These are phyloP conservation scores for Pogostemon cablin DNA, from an alignment of 257 asterid species.

Conservation along the genomic window DNA sequence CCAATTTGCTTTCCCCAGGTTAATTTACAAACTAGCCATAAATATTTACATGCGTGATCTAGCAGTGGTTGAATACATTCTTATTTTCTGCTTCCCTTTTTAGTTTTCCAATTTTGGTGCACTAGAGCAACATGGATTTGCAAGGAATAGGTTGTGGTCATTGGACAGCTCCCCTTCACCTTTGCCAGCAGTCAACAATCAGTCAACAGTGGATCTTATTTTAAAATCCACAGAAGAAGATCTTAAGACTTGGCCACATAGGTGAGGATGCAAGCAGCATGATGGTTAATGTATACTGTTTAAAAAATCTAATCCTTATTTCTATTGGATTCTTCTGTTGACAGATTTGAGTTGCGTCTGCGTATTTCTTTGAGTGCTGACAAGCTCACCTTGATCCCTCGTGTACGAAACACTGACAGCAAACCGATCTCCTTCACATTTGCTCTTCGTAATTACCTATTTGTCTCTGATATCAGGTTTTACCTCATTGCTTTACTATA, in stretches of 20 bases:
- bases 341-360: slow-evolving; percentile 79
- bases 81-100: slow-evolving; percentile 36
- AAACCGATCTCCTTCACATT: slow-evolving; percentile 69
- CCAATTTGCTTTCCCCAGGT: slow-evolving; percentile 79
- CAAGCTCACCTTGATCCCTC: slow-evolving; percentile 75
- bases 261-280: slow-evolving; percentile 38
- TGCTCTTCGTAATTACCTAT: slow-evolving; percentile 65
- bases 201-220: slow-evolving; percentile 67
- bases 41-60: background rate
- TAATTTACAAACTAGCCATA: slow-evolving; percentile 19
- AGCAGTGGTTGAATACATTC: slow-evolving; percentile 17
- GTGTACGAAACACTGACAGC: slow-evolving; percentile 69
- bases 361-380: slow-evolving; percentile 63
- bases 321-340: slow-evolving; percentile 32
- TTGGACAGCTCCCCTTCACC: slow-evolving; percentile 69
- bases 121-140: slow-evolving; percentile 77
- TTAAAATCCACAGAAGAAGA: slow-evolving; percentile 73
- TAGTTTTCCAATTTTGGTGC: slow-evolving; percentile 66
- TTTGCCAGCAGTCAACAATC: slow-evolving; percentile 53
- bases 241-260: slow-evolving; percentile 75
- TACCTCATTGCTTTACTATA: slow-evolving; percentile 32
- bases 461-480: slow-evolving; percentile 83
- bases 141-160: slow-evolving; percentile 73
- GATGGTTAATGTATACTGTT: slow-evolving; percentile 12
- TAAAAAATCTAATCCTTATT: background rate